phyloP scores from a whole-genome alignment of 371 early-diverging fungal species.

The Nematocida homosporus region DNA sequence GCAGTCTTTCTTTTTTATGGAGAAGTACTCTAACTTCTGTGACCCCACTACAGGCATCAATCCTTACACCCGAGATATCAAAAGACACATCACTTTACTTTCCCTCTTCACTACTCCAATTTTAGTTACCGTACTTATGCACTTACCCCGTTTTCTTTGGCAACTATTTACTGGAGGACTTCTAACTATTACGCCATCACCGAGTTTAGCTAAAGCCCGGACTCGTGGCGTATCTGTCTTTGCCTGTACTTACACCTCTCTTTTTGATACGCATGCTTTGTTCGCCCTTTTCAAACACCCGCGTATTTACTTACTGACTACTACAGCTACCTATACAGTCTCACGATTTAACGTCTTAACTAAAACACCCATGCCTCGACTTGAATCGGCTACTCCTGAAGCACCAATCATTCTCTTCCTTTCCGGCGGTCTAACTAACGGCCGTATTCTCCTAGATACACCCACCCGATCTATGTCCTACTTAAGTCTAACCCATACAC shows the following conservation, averaged over 20 bases:
- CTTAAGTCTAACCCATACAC: too few relatives aligned
- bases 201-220: neutral
- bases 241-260: slow-evolving; percentile 27
- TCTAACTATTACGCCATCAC: neutral
- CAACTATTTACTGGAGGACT: slow-evolving; percentile 1
- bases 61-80: slow-evolving; percentile 34
- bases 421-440: slow-evolving; percentile 35
- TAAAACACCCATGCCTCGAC: neutral
- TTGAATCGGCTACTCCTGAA: neutral
- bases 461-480: too few relatives aligned
- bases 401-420: slow-evolving; percentile 12
- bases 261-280: slow-evolving; percentile 11
- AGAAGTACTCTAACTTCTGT: slow-evolving; percentile 55
- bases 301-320: slow-evolving; percentile 1
- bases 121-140: neutral
- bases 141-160: slow-evolving; percentile 15
- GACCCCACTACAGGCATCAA: slow-evolving; percentile 54
- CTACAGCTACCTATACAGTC: neutral
- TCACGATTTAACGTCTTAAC: slow-evolving; percentile 22
- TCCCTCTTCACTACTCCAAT: neutral
- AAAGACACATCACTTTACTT: neutral
- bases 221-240: neutral
- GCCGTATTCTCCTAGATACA: slow-evolving; percentile 3
- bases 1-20: slow-evolving; percentile 27
- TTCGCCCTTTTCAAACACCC: neutral